These are phyloP conservation scores for Picea sitchensis DNA, from an alignment of 75 land plant species.

Conservation along the genomic window DNA sequence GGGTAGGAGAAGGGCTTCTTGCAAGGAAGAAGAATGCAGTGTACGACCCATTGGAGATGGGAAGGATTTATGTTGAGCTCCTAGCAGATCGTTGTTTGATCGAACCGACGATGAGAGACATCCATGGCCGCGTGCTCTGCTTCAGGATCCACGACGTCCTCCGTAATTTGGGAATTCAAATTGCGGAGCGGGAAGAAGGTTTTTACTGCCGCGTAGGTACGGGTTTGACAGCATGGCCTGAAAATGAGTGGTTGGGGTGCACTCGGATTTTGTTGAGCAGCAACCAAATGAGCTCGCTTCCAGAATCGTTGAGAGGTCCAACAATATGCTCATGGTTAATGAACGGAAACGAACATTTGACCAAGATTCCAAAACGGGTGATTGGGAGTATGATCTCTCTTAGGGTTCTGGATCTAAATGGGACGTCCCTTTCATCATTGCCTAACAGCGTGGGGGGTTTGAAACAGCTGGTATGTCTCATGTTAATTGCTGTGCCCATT, in stretches of 20 bases:
- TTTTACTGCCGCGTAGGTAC: not conserved
- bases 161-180: constrained; percentile 9
- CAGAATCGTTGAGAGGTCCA: not conserved
- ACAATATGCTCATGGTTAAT: not conserved
- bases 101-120: not conserved
- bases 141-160: constrained; percentile 11
- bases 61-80: not conserved
- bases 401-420: not conserved
- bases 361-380: not conserved
- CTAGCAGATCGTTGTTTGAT: constrained; percentile 1
- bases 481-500: not conserved
- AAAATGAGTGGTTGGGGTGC: not conserved
- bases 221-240: not conserved
- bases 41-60: not conserved
- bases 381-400: not conserved
- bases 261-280: not conserved
- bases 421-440: not conserved
- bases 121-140: not conserved
- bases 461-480: not conserved
- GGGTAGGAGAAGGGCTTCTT: not conserved
- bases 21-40: too few species aligned
- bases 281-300: not conserved
- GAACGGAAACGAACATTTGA: not conserved
- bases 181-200: constrained; percentile 2
- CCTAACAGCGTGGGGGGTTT: not conserved